Conservation (phyloP, 768 basidiomycete species). For the Podaxis sp. region DNA sequence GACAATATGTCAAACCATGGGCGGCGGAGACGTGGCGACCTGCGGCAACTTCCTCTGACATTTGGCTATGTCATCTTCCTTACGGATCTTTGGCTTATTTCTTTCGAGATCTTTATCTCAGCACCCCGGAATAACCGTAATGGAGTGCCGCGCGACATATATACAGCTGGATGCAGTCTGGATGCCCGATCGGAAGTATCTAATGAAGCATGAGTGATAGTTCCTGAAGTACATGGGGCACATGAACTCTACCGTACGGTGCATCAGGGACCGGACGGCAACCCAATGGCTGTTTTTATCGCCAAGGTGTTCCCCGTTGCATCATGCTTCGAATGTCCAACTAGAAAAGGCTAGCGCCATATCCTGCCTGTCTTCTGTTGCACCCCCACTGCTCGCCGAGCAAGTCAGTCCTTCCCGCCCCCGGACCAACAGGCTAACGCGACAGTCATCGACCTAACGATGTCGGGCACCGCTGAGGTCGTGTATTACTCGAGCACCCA, state of each 20-base stretch:
- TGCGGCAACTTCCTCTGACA: no score
- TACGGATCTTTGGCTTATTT: no score
- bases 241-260: constrained; percentile 16
- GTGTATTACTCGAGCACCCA: constrained; percentile 14
- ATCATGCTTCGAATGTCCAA: not conserved
- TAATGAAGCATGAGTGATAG: not conserved
- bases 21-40: no score
- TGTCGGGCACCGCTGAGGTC: constrained; percentile 7
- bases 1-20: no score
- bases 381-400: constrained; percentile 1
- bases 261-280: not conserved
- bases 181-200: not conserved
- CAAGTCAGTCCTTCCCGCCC: not conserved
- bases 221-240: constrained; percentile 15
- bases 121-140: no score
- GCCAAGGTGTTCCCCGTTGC: not conserved
- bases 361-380: constrained; percentile 1
- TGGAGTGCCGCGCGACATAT: no score
- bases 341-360: not conserved
- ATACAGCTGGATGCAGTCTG: not conserved
- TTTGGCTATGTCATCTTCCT: no score
- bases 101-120: no score
- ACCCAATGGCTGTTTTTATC: not conserved
- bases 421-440: not conserved
- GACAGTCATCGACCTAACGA: not conserved